phyloP scores from a whole-genome alignment of 2,329 filamentous ascomycete species.

The Paecilomyces variotii region DNA sequence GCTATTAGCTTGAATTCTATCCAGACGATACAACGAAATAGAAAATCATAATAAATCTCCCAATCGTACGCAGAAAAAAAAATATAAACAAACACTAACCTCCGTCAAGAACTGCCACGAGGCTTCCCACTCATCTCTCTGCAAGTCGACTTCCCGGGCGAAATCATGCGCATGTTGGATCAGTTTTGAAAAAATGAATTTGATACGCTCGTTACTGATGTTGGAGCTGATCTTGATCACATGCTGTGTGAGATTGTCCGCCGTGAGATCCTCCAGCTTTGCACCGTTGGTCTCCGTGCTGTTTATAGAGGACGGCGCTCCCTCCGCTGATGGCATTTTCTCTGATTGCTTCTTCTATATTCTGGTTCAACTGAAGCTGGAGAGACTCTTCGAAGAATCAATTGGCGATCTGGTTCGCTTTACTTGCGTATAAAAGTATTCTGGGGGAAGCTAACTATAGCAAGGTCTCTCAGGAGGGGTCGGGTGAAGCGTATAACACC shows the following conservation, averaged over 20 bases:
- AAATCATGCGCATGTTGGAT: conserved; percentile 6
- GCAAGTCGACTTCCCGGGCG: conserved; percentile 5
- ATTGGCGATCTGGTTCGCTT: not conserved
- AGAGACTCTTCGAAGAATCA: not conserved
- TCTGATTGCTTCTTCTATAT: not conserved
- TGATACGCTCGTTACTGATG: conserved; percentile 6
- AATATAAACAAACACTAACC: not conserved
- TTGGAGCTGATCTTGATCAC: conserved; percentile 9
- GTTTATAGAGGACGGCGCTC: not conserved
- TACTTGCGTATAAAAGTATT: not conserved
- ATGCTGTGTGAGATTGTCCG: conserved; percentile 7
- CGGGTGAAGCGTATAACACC: not conserved
- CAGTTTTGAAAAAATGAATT: conserved; percentile 5
- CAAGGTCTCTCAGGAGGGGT: not conserved
- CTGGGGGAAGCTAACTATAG: not conserved
- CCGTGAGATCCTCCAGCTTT: conserved; percentile 4
- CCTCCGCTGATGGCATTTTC: not conserved
- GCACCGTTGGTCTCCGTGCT: not conserved
- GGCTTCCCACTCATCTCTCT: conserved; percentile 8
- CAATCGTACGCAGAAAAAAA: too few relatives aligned
- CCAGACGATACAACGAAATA: not conserved
- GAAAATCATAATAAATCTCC: not conserved
- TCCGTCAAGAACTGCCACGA: conserved; percentile 9
- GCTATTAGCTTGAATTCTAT: not conserved
- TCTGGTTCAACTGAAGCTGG: not conserved